Base-by-base conservation (phyloP, 306 rosid genomes). In the Trifolium repens region DNA sequence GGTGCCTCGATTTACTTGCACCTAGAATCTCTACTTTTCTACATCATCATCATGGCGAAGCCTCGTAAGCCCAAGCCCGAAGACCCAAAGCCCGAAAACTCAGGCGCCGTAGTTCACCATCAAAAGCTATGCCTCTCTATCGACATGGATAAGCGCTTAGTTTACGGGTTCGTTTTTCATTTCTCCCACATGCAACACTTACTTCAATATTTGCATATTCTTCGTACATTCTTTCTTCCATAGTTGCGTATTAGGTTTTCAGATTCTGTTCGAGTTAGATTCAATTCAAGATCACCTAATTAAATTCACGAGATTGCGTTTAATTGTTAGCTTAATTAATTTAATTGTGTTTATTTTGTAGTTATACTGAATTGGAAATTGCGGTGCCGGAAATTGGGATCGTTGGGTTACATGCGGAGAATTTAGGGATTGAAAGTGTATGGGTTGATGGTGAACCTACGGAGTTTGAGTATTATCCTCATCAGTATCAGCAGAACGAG, bases 51-150 rank as follows among this genome's bases (percentile, higher is more conserved):
- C 71, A 94, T 89, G 99, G 99, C 96, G 69, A 94, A 94, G 85
- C 96, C 97, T 84, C 97, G 96, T 81, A 94, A 89, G 87, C 86
- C 96, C 7, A 94, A 89, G 88, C 89, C 78, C 80, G 97, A 86
- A 40, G 96, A 90, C 75, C 55, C 92, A 2, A 94, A 89, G 82
- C 91, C 97, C 12, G 99, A 92, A 1, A 94, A 86, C 78, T 84
- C 93, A 5, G 96, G 85, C 6, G 89, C 96, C 49, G 81, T 89
- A 49, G 96, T 94, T 72, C 96, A 92, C 72, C 99, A 90, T 69
- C 99, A 92, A 78, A 94, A 94, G 92, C 96, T 94, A 1, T 92
- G 96, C 69, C 92, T 92, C 78, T 94, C 96, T 58, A 75, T 94
- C 78, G 97, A 94, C 83, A 47, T 90, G 79, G 91, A 85, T 4